These are phyloP conservation scores for Hortiboletus campestris DNA, from an alignment of 768 basidiomycete species.

Conservation along the genomic window DNA sequence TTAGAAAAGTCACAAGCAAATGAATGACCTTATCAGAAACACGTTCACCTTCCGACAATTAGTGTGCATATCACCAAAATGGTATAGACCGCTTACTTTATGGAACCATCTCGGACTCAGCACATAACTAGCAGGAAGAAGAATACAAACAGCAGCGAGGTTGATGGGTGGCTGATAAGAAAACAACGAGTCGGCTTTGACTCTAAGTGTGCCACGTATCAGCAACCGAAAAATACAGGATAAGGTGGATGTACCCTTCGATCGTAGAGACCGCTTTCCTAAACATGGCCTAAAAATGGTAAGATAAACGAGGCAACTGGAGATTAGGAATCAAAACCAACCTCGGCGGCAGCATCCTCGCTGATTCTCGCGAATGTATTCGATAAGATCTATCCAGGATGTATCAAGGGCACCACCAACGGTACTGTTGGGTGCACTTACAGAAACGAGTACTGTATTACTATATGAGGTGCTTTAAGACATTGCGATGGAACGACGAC, in stretches of 20 bases:
- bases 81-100: conserved; percentile 53
- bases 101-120: conserved; percentile 97
- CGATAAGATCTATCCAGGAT: conserved; percentile 71
- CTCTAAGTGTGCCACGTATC: conserved; percentile 40
- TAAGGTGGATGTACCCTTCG: conserved; percentile 64
- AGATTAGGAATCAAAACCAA: conserved; percentile 26
- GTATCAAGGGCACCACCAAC: neutral
- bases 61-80: conserved; percentile 11
- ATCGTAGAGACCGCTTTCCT: conserved; percentile 90
- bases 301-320: neutral
- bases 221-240: conserved; percentile 6
- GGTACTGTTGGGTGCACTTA: conserved; percentile 35
- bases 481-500: conserved; percentile 19
- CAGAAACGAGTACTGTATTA: conserved; percentile 72
- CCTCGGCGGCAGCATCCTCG: conserved; percentile 91
- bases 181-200: conserved; percentile 89
- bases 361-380: conserved; percentile 95
- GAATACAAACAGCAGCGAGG: conserved; percentile 77
- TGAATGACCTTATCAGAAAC: conserved; percentile 71
- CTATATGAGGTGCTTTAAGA: conserved; percentile 4
- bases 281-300: conserved; percentile 76
- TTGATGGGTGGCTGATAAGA: conserved; percentile 96
- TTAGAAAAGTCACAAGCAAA: neutral
- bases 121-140: conserved; percentile 84
- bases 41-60: conserved; percentile 65